Percentiles rank a stretch among this genome's conserved stretches.
Evolutionary conservation across 78 protist genomes (phyloP).

Genomic region (Tieghemostelium lacteum): DNA sequence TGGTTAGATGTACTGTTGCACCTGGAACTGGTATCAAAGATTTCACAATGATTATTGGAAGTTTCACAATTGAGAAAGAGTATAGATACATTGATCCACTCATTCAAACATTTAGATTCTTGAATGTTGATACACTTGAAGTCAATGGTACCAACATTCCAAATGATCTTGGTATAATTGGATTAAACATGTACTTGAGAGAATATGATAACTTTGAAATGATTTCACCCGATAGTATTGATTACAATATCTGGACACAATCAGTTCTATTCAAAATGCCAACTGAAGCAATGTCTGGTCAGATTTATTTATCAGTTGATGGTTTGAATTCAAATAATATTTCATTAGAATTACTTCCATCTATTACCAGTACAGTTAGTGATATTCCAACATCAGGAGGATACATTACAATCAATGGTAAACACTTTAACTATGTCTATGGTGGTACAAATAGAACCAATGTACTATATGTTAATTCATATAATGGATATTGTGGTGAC

Average conservation of each 20-base stretch:
- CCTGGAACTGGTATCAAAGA: conserved; percentile 11
- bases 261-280: too few relatives aligned
- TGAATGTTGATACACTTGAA: background rate
- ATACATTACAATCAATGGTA: conserved; percentile 8
- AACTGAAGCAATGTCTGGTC: too few relatives aligned
- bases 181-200: background rate
- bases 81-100: background rate
- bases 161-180: background rate
- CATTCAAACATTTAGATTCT: background rate
- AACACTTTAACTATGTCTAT: background rate
- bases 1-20: background rate
- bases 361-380: too few relatives aligned
- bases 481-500: background rate
- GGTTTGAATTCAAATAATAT: too few relatives aligned
- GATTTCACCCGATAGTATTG: too few relatives aligned
- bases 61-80: background rate
- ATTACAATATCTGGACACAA: too few relatives aligned
- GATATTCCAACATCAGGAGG: conserved; percentile 30
- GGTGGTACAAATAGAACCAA: too few relatives aligned
- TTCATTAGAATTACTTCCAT: too few relatives aligned
- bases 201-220: too few relatives aligned
- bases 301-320: too few relatives aligned
- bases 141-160: conserved; percentile 5
- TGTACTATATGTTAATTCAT: background rate
- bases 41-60: background rate